These are phyloP conservation scores for Podospora pseudocomata DNA, from an alignment of 495 filamentous ascomycete genomes.

Conservation along the genomic window DNA sequence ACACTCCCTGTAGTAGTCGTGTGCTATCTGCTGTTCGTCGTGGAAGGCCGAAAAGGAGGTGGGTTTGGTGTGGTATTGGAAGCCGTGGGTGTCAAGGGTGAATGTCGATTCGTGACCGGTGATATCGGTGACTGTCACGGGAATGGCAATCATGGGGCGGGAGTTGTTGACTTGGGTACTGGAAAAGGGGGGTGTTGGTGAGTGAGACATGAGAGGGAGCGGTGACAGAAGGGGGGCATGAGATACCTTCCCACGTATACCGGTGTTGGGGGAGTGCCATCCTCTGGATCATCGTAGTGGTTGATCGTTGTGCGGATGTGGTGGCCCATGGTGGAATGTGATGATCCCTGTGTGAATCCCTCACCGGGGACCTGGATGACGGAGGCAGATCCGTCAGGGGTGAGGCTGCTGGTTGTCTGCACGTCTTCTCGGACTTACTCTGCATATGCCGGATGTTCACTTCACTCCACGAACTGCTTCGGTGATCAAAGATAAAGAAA, in stretches of 20 bases:
- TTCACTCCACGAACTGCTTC: background rate
- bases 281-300: background rate
- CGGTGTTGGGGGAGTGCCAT: background rate
- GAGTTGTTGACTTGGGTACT: background rate
- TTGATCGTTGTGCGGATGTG: background rate
- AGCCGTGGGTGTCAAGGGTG: conserved; percentile 40
- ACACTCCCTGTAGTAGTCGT: conserved; percentile 59
- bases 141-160: conserved; percentile 11
- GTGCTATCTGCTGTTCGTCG: conserved; percentile 46
- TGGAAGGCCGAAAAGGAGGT: conserved; percentile 21
- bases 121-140: conserved; percentile 38
- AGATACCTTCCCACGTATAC: background rate
- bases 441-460: background rate
- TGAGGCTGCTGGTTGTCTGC: background rate
- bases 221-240: background rate
- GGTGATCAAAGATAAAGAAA: background rate
- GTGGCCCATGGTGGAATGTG: background rate
- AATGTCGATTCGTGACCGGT: conserved; percentile 33
- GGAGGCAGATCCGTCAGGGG: background rate
- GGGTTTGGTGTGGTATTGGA: conserved; percentile 32
- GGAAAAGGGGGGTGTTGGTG: background rate
- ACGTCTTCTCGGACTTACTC: background rate
- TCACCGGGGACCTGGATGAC: background rate
- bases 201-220: background rate
- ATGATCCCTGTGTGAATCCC: background rate